Conservation (phyloP, 179 eudicot species). For the Corrigiola litoralis region DNA sequence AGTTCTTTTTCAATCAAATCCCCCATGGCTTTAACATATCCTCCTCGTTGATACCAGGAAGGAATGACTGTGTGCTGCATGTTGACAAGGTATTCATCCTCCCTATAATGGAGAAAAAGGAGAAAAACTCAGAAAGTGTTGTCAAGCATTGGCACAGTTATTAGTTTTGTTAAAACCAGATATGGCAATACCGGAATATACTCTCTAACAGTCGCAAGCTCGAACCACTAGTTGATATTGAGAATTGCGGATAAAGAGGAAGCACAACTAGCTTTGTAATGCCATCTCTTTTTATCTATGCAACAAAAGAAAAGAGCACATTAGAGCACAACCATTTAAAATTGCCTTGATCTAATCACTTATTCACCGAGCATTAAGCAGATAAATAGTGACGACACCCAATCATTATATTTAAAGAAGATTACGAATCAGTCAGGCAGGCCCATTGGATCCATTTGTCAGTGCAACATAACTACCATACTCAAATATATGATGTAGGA, state of each 20-base stretch:
- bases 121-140: neutral
- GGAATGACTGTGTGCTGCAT: constrained; percentile 99
- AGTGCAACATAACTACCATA: neutral
- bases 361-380: no score
- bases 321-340: constrained; percentile 10
- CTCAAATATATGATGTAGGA: no score
- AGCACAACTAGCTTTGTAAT: constrained; percentile 95
- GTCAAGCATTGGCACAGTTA: neutral
- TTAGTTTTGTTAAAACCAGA: neutral
- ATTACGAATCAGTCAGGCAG: neutral
- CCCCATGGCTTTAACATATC: constrained; percentile 91
- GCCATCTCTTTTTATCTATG: constrained; percentile 79
- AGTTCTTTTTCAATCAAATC: constrained; percentile 78
- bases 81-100: constrained; percentile 91
- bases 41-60: constrained; percentile 99
- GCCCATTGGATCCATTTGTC: neutral
- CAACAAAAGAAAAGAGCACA: neutral
- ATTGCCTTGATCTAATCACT: no score
- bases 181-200: constrained; percentile 63
- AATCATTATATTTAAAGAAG: neutral
- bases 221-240: constrained; percentile 98
- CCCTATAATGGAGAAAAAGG: constrained; percentile 43
- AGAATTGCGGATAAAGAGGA: constrained; percentile 97
- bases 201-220: constrained; percentile 94
- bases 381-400: neutral